Percentiles rank a stretch among this genome's conserved stretches.
phyloP scores from a whole-genome alignment of 192 early-diverging fungal genomes.

The Helicostylum pulchrum region DNA sequence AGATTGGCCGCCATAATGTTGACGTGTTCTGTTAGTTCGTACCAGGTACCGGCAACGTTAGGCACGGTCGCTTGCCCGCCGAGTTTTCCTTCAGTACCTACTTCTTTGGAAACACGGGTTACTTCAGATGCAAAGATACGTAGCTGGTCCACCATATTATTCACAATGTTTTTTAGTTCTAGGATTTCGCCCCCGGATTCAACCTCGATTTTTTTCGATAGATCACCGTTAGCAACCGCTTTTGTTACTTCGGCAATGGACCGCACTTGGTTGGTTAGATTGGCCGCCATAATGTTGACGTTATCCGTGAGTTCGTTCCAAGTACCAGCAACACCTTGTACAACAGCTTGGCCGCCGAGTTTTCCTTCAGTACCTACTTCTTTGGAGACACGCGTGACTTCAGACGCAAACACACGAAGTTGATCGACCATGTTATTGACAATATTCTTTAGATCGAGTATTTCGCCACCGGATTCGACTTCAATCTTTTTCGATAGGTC shows the following conservation, averaged over 20 bases:
- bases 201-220: conserved; percentile 60
- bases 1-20: conserved; percentile 60
- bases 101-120: conserved; percentile 62
- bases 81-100: conserved; percentile 62
- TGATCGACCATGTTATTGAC: conserved; percentile 58
- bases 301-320: conserved; percentile 57
- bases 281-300: conserved; percentile 49
- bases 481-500: conserved; percentile 39
- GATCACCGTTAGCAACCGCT: conserved; percentile 62
- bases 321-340: conserved; percentile 53
- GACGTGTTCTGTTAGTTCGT: conserved; percentile 56
- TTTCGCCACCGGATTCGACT: conserved; percentile 51
- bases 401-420: conserved; percentile 50
- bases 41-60: conserved; percentile 51
- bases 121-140: conserved; percentile 55
- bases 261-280: conserved; percentile 50
- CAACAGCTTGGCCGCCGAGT: conserved; percentile 59
- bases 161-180: conserved; percentile 66
- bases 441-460: conserved; percentile 51
- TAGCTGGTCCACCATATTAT: conserved; percentile 59
- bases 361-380: conserved; percentile 73
- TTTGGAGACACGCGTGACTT: conserved; percentile 65
- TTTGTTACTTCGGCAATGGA: conserved; percentile 64
- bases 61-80: conserved; percentile 59
- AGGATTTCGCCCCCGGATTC: conserved; percentile 64